phyloP scores from a whole-genome alignment of 2,329 filamentous ascomycete genomes.

The Aspergillus clavatus region DNA sequence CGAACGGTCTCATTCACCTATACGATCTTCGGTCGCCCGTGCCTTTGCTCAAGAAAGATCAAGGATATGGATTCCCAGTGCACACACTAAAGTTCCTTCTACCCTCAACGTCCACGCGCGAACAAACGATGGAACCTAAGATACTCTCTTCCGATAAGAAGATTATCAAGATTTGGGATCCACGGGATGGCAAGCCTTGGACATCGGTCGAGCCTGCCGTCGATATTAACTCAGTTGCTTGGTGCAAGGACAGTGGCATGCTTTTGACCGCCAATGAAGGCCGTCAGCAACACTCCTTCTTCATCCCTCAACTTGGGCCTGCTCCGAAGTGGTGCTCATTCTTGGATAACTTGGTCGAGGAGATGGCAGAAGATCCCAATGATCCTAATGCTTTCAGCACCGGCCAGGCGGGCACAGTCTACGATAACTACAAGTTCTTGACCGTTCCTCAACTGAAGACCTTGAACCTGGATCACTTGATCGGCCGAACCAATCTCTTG shows the following conservation, averaged over 20 bases:
- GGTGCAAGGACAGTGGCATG: conserved; percentile 91
- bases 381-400: conserved; percentile 53
- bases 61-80: conserved; percentile 90
- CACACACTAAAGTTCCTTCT: conserved; percentile 70
- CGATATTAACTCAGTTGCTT: conserved; percentile 90
- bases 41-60: conserved; percentile 84
- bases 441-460: conserved; percentile 79
- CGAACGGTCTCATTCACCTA: conserved; percentile 78
- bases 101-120: conserved; percentile 63
- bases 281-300: conserved; percentile 89
- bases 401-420: conserved; percentile 63
- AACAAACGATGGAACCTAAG: conserved; percentile 65
- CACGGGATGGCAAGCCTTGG: conserved; percentile 77
- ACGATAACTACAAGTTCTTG: conserved; percentile 99
- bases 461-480: conserved; percentile 79
- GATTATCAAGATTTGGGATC: conserved; percentile 96
- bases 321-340: conserved; percentile 95
- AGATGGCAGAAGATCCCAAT: conserved; percentile 82
- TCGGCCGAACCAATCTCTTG: conserved; percentile 84
- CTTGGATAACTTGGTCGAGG: conserved; percentile 94
- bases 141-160: conserved; percentile 88
- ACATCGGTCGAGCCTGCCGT: conserved; percentile 92
- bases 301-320: conserved; percentile 87
- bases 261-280: conserved; percentile 95
- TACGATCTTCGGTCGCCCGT: conserved; percentile 88